Evolutionary conservation across 2,329 filamentous ascomycete genomes (phyloP).

Genomic region (Chaetomiaceae sp.): DNA sequence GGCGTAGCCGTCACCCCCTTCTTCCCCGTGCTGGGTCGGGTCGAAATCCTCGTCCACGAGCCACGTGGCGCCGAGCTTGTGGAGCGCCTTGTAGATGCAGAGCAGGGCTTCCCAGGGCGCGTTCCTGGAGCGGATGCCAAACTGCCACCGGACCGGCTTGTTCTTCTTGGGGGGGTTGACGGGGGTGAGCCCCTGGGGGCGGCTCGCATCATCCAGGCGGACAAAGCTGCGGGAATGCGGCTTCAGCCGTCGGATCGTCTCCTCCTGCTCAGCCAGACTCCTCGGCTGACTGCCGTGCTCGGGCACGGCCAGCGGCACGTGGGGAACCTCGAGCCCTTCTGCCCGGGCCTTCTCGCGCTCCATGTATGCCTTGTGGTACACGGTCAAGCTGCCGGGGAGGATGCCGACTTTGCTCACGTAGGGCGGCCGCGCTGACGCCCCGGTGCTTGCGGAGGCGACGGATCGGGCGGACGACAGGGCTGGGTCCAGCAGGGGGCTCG

Average conservation of each 20-base stretch:
- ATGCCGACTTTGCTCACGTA: slow-evolving; percentile 84
- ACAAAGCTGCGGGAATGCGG: slow-evolving; percentile 72
- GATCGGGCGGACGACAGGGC: slow-evolving; percentile 52
- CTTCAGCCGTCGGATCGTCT: slow-evolving; percentile 73
- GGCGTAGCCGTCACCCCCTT: slow-evolving; percentile 38
- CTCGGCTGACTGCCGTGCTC: slow-evolving; percentile 47
- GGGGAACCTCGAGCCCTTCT: slow-evolving; percentile 38
- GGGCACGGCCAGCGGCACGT: slow-evolving; percentile 39
- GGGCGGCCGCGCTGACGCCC: slow-evolving; percentile 45
- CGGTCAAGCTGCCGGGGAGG: slow-evolving; percentile 81
- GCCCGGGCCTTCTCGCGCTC: slow-evolving; percentile 56
- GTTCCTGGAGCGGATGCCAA: slow-evolving; percentile 91
- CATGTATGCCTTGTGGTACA: slow-evolving; percentile 88
- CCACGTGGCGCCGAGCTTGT: slow-evolving; percentile 85
- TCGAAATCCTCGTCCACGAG: slow-evolving; percentile 59
- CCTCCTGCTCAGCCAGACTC: slow-evolving; percentile 70
- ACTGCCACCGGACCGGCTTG: slow-evolving; percentile 91
- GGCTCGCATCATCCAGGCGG: slow-evolving; percentile 58
- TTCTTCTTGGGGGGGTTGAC: slow-evolving; percentile 61
- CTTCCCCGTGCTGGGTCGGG: slow-evolving; percentile 39
- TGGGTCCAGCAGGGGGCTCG: slow-evolving; percentile 44
- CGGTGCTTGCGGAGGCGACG: slow-evolving; percentile 43
- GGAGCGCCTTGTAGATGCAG: slow-evolving; percentile 88
- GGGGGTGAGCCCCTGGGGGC: slow-evolving; percentile 58
- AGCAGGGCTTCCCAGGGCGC: slow-evolving; percentile 89